Evolutionary conservation across 2,329 filamentous ascomycete genomes (phyloP), one percentile per base, ranked within the genome.

Genomic region (Uncinocarpus reesii): DNA sequence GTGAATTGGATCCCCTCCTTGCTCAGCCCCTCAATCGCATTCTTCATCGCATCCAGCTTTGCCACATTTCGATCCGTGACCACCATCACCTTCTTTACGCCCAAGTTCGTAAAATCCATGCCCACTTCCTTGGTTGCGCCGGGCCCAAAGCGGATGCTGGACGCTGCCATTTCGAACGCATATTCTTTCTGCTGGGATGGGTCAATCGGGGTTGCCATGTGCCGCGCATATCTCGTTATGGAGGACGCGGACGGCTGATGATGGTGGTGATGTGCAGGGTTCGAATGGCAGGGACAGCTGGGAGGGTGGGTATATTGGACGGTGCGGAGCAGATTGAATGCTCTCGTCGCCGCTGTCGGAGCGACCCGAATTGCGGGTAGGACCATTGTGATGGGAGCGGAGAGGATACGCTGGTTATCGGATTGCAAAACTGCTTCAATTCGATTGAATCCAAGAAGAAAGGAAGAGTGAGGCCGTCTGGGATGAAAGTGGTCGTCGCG

Each of bases 141-240:
- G 0, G 87, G 86, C 0, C 92, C 92, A 59, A 96, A 98, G 10
- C 92, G 81, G 60, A 98, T 95, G 23, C 84, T 86, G 1, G 86
- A 94, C 1, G 92, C 88, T 0, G 92, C 92, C 90, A 98, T 94
- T 66, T 98, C 92, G 63, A 98, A 98, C 11, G 92, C 92, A 70
- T 98, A 98, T 65, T 98, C 92, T 65, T 93, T 95, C 60, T 88
- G 78, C 55, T 80, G 77, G 2, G 78, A 76, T 7, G 75, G 69
- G 59, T 87, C 82, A 23, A 84, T 70, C 0, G 89, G 86, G 0
- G 86, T 90, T n/a, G 86, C 88, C 51, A 89, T 69, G 52, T 77
- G 72, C 34, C 74, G 74, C 32, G 75, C 76, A 68, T 77, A 76
- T 56, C 73, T 73, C 35, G 69, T 35, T 11, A 55, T 26, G 7